Conservation (phyloP, 2,329 filamentous ascomycete genomes). For the Stachybotrys elegans region DNA sequence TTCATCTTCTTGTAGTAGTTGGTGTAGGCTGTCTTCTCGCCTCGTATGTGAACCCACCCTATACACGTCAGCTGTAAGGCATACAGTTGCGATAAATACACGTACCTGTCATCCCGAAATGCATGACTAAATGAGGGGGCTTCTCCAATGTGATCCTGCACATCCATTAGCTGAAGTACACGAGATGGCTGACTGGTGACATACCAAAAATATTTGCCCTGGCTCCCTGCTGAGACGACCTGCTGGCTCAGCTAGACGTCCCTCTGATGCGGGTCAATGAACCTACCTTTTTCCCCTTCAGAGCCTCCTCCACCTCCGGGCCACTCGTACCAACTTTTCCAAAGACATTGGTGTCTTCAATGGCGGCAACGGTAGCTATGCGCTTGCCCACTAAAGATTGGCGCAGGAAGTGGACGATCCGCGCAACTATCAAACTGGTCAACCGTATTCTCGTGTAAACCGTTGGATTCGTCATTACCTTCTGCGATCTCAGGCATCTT, state of each 20-base stretch:
- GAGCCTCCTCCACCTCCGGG: constrained; percentile 64
- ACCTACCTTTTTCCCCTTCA: constrained; percentile 64
- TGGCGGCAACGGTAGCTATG: constrained; percentile 63
- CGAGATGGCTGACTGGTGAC: constrained; percentile 8
- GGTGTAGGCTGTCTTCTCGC: constrained; percentile 71
- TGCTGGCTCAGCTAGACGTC: constrained; percentile 12
- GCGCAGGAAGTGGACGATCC: constrained; percentile 79
- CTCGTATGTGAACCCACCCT: constrained; percentile 84
- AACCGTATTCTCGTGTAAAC: neutral
- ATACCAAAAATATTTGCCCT: constrained; percentile 95
- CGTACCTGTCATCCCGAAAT: constrained; percentile 68
- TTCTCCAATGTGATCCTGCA: constrained; percentile 54
- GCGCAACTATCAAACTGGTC: constrained; percentile 55
- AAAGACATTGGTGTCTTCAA: constrained; percentile 81
- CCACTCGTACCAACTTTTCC: constrained; percentile 84
- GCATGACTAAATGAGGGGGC: constrained; percentile 83
- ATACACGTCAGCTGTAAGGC: constrained; percentile 1
- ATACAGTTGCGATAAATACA: neutral
- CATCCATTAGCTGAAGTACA: too few relatives aligned
- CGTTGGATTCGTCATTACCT: constrained; percentile 29
- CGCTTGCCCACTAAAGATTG: constrained; percentile 80
- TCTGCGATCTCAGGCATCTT: constrained; percentile 61
- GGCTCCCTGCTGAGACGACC: constrained; percentile 66
- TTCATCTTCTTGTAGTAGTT: constrained; percentile 74
- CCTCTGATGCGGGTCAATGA: neutral